These are phyloP conservation scores for Pleurotus platypus DNA, from an alignment of 768 basidiomycete species.

Conservation along the genomic window DNA sequence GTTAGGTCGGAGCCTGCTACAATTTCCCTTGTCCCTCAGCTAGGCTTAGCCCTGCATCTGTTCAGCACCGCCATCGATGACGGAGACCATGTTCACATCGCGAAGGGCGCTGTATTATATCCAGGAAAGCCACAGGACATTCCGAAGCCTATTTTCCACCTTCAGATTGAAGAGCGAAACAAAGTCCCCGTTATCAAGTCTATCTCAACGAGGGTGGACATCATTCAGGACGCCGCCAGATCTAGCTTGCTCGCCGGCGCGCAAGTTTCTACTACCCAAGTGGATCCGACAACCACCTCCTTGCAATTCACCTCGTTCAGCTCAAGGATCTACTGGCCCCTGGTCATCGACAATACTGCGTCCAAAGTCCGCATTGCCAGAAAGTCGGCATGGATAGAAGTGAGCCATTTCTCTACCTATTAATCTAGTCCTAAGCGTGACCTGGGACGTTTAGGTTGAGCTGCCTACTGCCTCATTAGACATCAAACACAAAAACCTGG, in stretches of 20 bases:
- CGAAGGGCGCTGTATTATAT: not conserved
- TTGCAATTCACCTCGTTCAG: not conserved
- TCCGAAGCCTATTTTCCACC: not conserved
- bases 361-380: slow-evolving; percentile 45
- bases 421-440: too few relatives aligned
- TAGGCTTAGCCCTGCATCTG: slow-evolving; percentile 22
- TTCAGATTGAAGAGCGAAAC: not conserved
- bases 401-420: slow-evolving; percentile 15
- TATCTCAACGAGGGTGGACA: not conserved
- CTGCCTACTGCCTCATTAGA: too few relatives aligned
- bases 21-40: slow-evolving; percentile 11
- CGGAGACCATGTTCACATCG: slow-evolving; percentile 20
- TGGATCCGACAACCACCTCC: not conserved
- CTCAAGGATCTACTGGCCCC: not conserved
- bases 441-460: too few relatives aligned
- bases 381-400: slow-evolving; percentile 50
- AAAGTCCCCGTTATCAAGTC: too few relatives aligned
- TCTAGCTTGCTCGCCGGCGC: not conserved
- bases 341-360: slow-evolving; percentile 35
- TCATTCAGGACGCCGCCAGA: not conserved
- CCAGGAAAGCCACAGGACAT: too few relatives aligned
- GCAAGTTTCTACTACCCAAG: not conserved
- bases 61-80: slow-evolving; percentile 26
- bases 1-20: slow-evolving; percentile 19
- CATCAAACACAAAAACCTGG: not conserved